Conservation (phyloP, 768 basidiomycete species). For the Amanita polypyramis region DNA sequence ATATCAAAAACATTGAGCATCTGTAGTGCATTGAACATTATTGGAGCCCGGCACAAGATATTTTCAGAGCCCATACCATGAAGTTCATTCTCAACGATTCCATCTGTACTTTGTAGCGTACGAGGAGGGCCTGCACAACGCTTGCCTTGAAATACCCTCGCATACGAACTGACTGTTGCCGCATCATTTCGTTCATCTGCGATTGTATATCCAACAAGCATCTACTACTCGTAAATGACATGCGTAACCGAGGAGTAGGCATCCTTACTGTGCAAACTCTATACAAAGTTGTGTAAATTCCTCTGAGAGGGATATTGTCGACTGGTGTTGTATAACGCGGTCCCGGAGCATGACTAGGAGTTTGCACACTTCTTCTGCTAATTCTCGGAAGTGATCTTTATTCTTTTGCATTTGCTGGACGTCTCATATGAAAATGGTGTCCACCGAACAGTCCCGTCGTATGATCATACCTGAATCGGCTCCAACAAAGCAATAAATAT, state of each 20-base stretch:
- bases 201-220: conserved; percentile 3
- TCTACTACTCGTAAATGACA: neutral
- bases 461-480: neutral
- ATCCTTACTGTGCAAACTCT: neutral
- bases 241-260: neutral
- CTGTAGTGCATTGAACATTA: neutral
- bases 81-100: neutral
- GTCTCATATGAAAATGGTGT: neutral
- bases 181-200: conserved; percentile 4
- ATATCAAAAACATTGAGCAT: conserved; percentile 1
- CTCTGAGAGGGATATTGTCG: neutral
- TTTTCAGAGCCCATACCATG: neutral
- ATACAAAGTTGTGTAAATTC: neutral
- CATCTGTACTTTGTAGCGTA: neutral
- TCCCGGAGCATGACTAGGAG: conserved; percentile 4
- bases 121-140: neutral
- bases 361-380: conserved; percentile 4
- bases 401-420: conserved; percentile 3
- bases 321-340: neutral
- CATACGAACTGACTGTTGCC: conserved; percentile 2
- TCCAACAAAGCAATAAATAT: neutral
- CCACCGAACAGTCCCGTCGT: neutral
- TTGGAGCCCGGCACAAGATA: neutral
- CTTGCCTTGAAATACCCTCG: conserved; percentile 3
- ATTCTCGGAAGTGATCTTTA: neutral